phyloP scores from a whole-genome alignment of 2,329 filamentous ascomycete genomes.

The Chrysosporium keratinophilum region DNA sequence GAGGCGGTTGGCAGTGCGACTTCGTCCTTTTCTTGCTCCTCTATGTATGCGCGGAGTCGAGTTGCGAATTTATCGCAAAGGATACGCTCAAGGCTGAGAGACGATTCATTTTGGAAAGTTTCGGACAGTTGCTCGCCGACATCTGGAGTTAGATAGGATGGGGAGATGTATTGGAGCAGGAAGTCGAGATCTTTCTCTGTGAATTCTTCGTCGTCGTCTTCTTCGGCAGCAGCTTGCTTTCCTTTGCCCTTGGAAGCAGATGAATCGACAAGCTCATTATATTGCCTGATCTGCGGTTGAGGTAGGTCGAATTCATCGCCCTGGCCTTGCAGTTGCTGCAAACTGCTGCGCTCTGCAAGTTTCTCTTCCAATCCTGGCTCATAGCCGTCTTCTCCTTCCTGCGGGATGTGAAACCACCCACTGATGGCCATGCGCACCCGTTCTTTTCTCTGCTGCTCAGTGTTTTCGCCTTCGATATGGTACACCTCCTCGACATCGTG shows the following conservation, averaged over 20 bases:
- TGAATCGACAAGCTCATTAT: slow-evolving; percentile 21
- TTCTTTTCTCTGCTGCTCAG: slow-evolving; percentile 50
- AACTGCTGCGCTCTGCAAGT: slow-evolving; percentile 76
- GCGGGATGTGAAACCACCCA: slow-evolving; percentile 97
- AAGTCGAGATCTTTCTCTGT: slow-evolving; percentile 78
- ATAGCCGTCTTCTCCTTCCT: slow-evolving; percentile 85
- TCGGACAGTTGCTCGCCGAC: slow-evolving; percentile 72
- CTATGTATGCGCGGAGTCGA: slow-evolving; percentile 60
- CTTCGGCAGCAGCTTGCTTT: slow-evolving; percentile 27
- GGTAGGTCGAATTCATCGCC: slow-evolving; percentile 82
- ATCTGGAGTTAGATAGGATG: slow-evolving; percentile 84
- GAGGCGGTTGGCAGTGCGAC: slow-evolving; percentile 37
- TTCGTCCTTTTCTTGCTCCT: slow-evolving; percentile 48
- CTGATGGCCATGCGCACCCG: slow-evolving; percentile 89
- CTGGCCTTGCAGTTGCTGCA: slow-evolving; percentile 86
- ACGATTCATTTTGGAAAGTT: slow-evolving; percentile 72
- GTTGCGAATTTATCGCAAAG: slow-evolving; percentile 67
- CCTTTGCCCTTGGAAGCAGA: slow-evolving; percentile 22
- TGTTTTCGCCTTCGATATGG: slow-evolving; percentile 48
- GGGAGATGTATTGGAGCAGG: slow-evolving; percentile 77
- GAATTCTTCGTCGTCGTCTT: slow-evolving; percentile 43
- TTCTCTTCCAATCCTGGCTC: slow-evolving; percentile 79
- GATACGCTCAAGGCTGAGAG: slow-evolving; percentile 69
- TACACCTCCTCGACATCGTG: slow-evolving; percentile 99
- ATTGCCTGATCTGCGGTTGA: slow-evolving; percentile 47